Evolutionary conservation across 768 basidiomycete genomes (phyloP), one percentile per base, ranked within the genome.

Genomic region (Pilatotrama ljubarskyi): DNA sequence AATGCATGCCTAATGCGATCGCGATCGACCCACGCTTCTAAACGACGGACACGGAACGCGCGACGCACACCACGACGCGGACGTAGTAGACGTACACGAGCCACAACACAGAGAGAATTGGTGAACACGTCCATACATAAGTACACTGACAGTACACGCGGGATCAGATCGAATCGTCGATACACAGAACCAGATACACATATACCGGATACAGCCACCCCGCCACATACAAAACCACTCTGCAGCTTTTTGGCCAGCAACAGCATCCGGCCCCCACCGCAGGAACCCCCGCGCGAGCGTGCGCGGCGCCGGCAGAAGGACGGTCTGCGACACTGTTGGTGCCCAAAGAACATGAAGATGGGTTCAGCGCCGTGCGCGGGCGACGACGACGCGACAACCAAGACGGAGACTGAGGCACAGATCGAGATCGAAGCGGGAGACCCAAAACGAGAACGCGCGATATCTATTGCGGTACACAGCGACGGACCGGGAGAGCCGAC

Each of bases 331-430:
- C 62, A 61, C 51, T 43, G 60, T 68, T 68, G 59, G 62, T 68
- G 67, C 63, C 57, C 67, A 68, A 68, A 66, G 59, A 63, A 60
- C 63, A 25, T 54, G 57, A 49, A 59, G 63, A 64, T 29, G 41
- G 54, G 58, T 59, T 56, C 55, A 54, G 58, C 58, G 53, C 44
- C 48, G 58, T 59, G 57, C 61, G 51, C 14, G 37, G 55, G 49
- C 59, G 24, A 36, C 29, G 18, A 26, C 37, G 36, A 53, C 48
- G 51, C 29, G 29, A 32, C 29, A 32, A 32, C 29, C 29, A 32
- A 32, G 24, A 36, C 29, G 18, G 37, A 46, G 36, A 53, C 41
- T 37, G 52, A 41, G 36, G 49, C 47, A 36, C 32, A 22, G 32
- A 50, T 32, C 25, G 35, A 20, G n/a, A 29, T 32, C 42, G 49